Evolutionary conservation across 257 asterid species (phyloP).

Genomic region (Solanum etuberosum): DNA sequence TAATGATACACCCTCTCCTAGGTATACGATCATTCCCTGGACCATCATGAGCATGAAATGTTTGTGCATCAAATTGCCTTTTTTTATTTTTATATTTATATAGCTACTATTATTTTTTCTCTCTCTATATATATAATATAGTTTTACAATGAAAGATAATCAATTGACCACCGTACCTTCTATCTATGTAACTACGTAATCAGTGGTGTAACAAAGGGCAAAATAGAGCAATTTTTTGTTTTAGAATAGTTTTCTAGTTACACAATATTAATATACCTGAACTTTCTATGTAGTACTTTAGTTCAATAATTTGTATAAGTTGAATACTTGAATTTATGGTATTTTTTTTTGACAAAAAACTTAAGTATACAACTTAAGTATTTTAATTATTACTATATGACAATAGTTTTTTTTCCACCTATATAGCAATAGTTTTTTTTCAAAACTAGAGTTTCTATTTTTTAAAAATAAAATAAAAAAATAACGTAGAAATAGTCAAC

Average conservation of each 20-base stretch:
- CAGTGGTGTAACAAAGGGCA: not conserved
- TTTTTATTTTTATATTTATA: too few relatives aligned
- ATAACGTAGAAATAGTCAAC: too few relatives aligned
- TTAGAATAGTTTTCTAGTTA: not conserved
- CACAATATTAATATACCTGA: not conserved
- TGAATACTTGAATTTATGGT: not conserved
- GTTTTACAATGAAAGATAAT: not conserved
- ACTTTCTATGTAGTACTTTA: not conserved
- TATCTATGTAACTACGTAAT: not conserved
- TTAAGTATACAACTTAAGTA: too few relatives aligned
- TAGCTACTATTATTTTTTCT: not conserved
- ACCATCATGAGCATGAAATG: not conserved
- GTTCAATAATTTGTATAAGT: not conserved
- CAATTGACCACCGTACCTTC: not conserved
- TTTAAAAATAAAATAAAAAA: too few relatives aligned
- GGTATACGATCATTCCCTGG: not conserved
- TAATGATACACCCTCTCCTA: not conserved
- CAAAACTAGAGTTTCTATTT: too few relatives aligned
- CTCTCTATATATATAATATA: not conserved
- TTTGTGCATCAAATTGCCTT: too few relatives aligned
- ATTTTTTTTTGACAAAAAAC: not conserved
- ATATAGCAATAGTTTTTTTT: too few relatives aligned
- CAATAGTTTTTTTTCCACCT: too few relatives aligned
- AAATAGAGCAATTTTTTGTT: not conserved
- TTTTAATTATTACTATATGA: too few relatives aligned